Conservation (phyloP, 2,329 filamentous ascomycete species). For the Apiospora kogelbergensis region DNA sequence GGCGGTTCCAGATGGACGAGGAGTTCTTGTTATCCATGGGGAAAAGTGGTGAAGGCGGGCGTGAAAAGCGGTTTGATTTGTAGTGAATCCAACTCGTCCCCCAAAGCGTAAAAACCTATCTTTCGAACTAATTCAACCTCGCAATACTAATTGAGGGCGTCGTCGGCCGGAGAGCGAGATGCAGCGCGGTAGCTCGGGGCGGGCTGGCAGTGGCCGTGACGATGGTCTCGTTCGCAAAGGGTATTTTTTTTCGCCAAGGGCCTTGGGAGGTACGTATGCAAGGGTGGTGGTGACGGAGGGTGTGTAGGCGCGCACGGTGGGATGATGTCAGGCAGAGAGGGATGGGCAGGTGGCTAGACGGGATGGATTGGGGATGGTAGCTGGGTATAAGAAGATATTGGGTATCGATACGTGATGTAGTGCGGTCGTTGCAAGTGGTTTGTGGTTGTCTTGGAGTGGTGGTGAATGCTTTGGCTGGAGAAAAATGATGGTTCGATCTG, state of each 20-base stretch:
- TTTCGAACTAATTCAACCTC: background rate
- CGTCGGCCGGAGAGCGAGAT: background rate
- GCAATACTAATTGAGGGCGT: background rate
- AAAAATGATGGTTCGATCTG: slow-evolving; percentile 10
- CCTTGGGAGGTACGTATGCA: background rate
- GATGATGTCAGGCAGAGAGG: background rate
- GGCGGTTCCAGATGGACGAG: slow-evolving; percentile 67
- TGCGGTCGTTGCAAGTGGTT: background rate
- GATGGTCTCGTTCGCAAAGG: background rate
- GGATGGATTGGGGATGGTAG: background rate
- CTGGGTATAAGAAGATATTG: background rate
- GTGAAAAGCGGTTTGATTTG: background rate
- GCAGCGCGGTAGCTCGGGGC: background rate
- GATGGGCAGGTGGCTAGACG: background rate
- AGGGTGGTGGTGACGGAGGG: background rate
- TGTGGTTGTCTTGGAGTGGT: background rate
- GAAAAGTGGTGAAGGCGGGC: slow-evolving; percentile 5
- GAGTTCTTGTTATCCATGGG: slow-evolving; percentile 54
- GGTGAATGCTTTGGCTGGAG: background rate
- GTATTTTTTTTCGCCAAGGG: background rate
- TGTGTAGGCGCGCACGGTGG: background rate
- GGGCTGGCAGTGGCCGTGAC: background rate
- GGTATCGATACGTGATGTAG: background rate
- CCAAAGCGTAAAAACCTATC: background rate
- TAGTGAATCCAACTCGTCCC: slow-evolving; percentile 5